These are phyloP conservation scores for Oenanthe javanica DNA, from an alignment of 140 eudicot genomes.

Conservation along the genomic window DNA sequence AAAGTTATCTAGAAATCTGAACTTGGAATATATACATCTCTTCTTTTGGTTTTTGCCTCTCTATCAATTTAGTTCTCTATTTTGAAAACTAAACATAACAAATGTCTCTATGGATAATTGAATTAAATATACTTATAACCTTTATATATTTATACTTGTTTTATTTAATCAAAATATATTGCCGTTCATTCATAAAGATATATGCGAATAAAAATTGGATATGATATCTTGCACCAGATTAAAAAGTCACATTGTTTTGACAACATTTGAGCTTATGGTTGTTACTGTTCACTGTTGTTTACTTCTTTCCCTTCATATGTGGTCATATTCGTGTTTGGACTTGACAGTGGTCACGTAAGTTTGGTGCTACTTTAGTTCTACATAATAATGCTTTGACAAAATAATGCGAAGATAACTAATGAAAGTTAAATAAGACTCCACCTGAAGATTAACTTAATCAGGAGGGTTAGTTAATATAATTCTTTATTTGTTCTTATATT, in stretches of 20 bases:
- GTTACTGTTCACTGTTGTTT: not conserved
- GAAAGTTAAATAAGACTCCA: not conserved
- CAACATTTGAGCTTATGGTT: not conserved
- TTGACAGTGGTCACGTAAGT: not conserved
- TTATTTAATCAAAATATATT: not conserved
- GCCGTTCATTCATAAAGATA: not conserved
- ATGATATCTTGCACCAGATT: not conserved
- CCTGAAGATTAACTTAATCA: not conserved
- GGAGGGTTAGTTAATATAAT: not conserved
- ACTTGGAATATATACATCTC: not conserved
- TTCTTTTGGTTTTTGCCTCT: not conserved
- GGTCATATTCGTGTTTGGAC: not conserved
- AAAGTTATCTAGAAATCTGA: not conserved
- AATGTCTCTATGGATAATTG: not conserved
- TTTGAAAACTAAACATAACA: not conserved
- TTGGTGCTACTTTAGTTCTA: not conserved
- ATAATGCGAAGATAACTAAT: not conserved
- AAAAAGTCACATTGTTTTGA: not conserved
- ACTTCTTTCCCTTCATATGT: not conserved
- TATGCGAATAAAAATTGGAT: not conserved
- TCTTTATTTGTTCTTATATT: not conserved
- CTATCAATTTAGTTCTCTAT: not conserved
- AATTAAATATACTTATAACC: not conserved
- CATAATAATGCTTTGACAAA: not conserved
- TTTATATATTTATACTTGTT: not conserved